Evolutionary conservation across 2,329 filamentous ascomycete genomes (phyloP), one percentile per base, ranked within the genome.

Genomic region (Hypoxylon sp.): DNA sequence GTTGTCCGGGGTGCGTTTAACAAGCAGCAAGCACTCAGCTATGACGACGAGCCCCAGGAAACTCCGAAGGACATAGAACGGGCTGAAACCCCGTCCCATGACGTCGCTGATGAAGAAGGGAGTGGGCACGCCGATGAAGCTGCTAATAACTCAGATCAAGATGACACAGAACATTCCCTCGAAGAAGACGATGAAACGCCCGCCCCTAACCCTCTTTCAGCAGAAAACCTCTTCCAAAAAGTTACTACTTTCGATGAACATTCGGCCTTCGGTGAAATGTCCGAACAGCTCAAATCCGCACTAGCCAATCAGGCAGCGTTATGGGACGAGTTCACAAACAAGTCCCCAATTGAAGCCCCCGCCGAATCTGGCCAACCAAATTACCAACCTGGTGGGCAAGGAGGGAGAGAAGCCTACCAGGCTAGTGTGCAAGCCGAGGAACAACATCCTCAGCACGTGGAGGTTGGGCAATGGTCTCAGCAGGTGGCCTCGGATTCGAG

Each of bases 11-110:
- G 71, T 37, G 74, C 75, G 8, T 73, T 74, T 11, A 73, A 58
- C 51, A 74, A 73, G n/a, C 72, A 72, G 9, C 76, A 78, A 54
- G 77, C 63, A 29, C 74, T 78, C 17, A 74, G 67, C 55, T 77
- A 78, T 39, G 77, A 77, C 10, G 76, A 77, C 8, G 74, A 74
- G 51, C 22, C 66, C 31, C 63, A 63, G 22, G n/a, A 9, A 31
- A 48, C 50, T 3, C 51, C 64, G 3, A 59, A 46, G 39, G 37
- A 2, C 8, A 19, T 29, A 44, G 19, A 57, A 14, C 44, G 54
- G 31, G 29, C 33, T 26, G 42, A 65, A 24, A 31, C 35, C 1
- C 46, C 63, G 6, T 17, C 37, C 2, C 44, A 48, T 19, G 22
- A 66, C 14, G 46, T 24, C 17, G 59, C 5, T 3, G 63, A 66